Evolutionary conservation across 805 yeast genomes (phyloP).

Genomic region (Tetrapisispora namnaoensis): DNA sequence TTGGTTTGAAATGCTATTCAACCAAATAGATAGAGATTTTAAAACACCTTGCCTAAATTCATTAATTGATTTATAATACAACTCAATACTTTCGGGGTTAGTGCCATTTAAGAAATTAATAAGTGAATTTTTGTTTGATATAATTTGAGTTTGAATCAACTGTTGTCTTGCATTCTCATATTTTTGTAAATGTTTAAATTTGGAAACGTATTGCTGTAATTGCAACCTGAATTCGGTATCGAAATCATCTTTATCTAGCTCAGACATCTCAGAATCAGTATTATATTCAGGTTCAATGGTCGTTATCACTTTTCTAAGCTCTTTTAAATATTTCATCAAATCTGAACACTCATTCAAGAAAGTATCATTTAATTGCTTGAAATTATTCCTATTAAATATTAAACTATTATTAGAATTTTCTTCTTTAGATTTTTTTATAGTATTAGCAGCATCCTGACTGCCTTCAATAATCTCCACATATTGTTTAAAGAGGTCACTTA

Average conservation of each 20-base stretch:
- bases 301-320: constrained; percentile 21
- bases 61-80: constrained; percentile 32
- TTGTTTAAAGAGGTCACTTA: constrained; percentile 22
- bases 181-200: constrained; percentile 39
- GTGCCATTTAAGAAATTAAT: constrained; percentile 24
- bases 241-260: constrained; percentile 43
- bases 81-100: constrained; percentile 29
- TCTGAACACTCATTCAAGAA: constrained; percentile 25
- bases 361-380: constrained; percentile 16
- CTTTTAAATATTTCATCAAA: constrained; percentile 22
- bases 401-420: background rate
- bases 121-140: constrained; percentile 14
- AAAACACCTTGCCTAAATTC: constrained; percentile 41
- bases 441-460: constrained; percentile 1
- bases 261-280: constrained; percentile 27
- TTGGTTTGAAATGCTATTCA: constrained; percentile 34
- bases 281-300: constrained; percentile 24
- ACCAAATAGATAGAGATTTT: constrained; percentile 37
- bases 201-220: constrained; percentile 42
- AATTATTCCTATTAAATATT: background rate
- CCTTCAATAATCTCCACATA: constrained; percentile 22
- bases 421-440: background rate
- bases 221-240: constrained; percentile 47
- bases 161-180: constrained; percentile 41
- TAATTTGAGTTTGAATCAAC: constrained; percentile 17